Conservation (phyloP, 2,329 filamentous ascomycete genomes). For the Fusarium sp. region DNA sequence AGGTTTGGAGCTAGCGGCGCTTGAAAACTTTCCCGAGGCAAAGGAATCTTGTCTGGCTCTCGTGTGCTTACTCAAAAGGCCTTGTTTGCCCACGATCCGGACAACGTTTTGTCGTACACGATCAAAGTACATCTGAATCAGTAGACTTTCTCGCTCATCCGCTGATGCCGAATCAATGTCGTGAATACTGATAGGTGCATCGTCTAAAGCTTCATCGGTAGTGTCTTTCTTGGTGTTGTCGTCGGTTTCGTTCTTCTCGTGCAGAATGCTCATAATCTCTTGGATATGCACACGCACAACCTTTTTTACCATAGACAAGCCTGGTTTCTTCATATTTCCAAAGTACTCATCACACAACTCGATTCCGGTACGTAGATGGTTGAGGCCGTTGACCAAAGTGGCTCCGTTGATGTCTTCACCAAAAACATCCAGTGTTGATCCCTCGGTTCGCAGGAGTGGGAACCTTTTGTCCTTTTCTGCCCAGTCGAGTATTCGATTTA, state of each 20-base stretch:
- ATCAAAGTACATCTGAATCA: constrained; percentile 37
- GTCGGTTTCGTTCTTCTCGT: constrained; percentile 20
- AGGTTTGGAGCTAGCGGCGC: not conserved
- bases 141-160: constrained; percentile 24
- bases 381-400: constrained; percentile 32
- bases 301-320: constrained; percentile 19
- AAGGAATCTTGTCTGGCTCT: constrained; percentile 5
- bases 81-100: constrained; percentile 2
- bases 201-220: not conserved
- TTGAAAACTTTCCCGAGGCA: not conserved
- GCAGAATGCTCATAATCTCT: constrained; percentile 29
- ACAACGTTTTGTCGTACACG: constrained; percentile 28
- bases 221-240: not conserved
- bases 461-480: constrained; percentile 29
- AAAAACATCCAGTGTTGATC: constrained; percentile 28
- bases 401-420: constrained; percentile 30
- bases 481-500: constrained; percentile 27
- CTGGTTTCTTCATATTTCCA: constrained; percentile 15
- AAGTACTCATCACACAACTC: constrained; percentile 35
- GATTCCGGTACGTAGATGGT: constrained; percentile 24
- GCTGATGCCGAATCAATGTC: constrained; percentile 35
- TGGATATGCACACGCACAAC: constrained; percentile 35
- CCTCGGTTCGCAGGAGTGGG: constrained; percentile 18
- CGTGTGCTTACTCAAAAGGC: constrained; percentile 21
- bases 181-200: constrained; percentile 11